phyloP scores from a whole-genome alignment of 306 rosid genomes.

The Begonia masoniana region DNA sequence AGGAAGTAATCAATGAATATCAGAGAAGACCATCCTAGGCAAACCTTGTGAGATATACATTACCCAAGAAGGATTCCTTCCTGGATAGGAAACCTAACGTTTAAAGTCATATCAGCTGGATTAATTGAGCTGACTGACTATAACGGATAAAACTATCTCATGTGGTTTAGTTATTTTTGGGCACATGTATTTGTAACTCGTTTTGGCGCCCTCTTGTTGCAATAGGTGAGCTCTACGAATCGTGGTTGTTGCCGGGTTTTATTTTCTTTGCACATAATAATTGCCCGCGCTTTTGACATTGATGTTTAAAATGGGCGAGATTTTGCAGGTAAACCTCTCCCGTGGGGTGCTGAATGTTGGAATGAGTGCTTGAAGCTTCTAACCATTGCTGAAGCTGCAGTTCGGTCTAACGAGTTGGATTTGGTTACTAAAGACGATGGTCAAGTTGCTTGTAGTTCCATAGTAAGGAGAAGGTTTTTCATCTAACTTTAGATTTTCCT shows the following conservation, averaged over 20 bases:
- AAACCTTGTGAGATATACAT: no score
- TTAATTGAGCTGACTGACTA: no score
- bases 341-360: slow-evolving; percentile 90
- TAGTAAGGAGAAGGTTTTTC: slow-evolving; percentile 49
- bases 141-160: no score
- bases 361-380: slow-evolving; percentile 62
- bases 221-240: background rate
- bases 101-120: no score
- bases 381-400: slow-evolving; percentile 53
- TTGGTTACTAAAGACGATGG: slow-evolving; percentile 16
- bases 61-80: no score
- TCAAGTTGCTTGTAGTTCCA: slow-evolving; percentile 14
- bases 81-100: no score
- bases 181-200: no score
- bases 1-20: no score
- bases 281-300: background rate
- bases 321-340: slow-evolving; percentile 50
- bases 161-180: no score
- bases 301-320: background rate
- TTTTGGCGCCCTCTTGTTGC: background rate
- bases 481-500: background rate
- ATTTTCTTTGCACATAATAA: background rate
- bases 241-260: no score
- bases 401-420: slow-evolving; percentile 15
- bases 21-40: no score